phyloP scores from a whole-genome alignment of 2,329 filamentous ascomycete genomes.

The Penicillium sp. region DNA sequence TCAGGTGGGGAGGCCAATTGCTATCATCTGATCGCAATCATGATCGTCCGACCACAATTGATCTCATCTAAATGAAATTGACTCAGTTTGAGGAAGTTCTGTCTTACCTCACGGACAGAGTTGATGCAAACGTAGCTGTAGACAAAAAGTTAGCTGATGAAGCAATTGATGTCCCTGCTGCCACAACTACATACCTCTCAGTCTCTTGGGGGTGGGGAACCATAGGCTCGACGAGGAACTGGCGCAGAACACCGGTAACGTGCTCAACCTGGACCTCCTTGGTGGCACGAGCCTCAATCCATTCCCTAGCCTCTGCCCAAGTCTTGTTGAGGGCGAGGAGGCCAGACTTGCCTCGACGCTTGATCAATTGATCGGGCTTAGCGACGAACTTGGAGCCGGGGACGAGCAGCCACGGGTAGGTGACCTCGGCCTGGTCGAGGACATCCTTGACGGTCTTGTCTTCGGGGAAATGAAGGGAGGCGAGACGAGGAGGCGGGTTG shows the following conservation, averaged over 20 bases:
- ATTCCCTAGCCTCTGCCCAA: conserved; percentile 90
- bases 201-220: conserved; percentile 93
- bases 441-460: conserved; percentile 79
- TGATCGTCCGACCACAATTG: background rate
- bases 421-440: conserved; percentile 92
- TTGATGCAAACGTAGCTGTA: conserved; percentile 98
- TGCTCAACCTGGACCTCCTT: conserved; percentile 94
- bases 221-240: conserved; percentile 98
- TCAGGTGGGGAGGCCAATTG: background rate
- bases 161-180: background rate
- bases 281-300: conserved; percentile 88
- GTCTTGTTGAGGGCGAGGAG: conserved; percentile 95
- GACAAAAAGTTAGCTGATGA: background rate
- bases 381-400: conserved; percentile 90
- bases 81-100: no score
- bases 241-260: conserved; percentile 81
- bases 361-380: conserved; percentile 99
- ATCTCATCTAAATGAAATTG: background rate
- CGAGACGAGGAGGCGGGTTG: conserved; percentile 89
- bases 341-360: conserved; percentile 98
- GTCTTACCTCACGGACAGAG: conserved; percentile 96
- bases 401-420: conserved; percentile 92
- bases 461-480: conserved; percentile 89
- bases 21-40: background rate
- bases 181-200: conserved; percentile 57